These are phyloP conservation scores for Nakazawaea laoshanensis DNA, from an alignment of 805 yeast genomes.

Conservation along the genomic window DNA sequence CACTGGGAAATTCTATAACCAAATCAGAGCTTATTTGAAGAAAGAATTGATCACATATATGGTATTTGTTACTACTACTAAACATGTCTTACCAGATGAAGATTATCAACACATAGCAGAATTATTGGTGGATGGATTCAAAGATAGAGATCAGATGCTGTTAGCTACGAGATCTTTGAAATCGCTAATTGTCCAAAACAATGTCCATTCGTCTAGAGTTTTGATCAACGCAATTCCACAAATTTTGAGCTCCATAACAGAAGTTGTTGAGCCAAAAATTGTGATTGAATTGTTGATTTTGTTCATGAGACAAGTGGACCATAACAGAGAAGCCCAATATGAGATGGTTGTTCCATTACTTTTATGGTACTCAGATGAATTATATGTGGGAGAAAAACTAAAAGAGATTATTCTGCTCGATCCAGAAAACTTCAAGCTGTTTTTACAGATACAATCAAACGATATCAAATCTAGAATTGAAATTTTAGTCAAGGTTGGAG, in stretches of 20 bases:
- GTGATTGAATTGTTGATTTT: conserved; percentile 41
- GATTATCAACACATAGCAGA: conserved; percentile 29
- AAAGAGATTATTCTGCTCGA: conserved; percentile 37
- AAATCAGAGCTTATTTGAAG: conserved; percentile 15
- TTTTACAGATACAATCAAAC: conserved; percentile 26
- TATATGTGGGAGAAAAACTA: conserved; percentile 32
- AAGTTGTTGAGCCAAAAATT: conserved; percentile 32
- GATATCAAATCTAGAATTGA: conserved; percentile 35
- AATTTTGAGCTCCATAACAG: too few relatives aligned
- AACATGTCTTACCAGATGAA: conserved; percentile 21
- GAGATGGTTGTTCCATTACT: conserved; percentile 21
- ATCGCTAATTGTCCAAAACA: conserved; percentile 35
- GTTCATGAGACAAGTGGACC: conserved; percentile 29
- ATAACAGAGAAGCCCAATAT: too few relatives aligned
- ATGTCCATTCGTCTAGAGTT: conserved; percentile 24
- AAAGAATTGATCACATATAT: conserved; percentile 30
- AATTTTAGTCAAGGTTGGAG: conserved; percentile 28
- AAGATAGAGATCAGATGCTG: conserved; percentile 23
- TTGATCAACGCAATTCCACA: conserved; percentile 38
- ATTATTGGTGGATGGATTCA: conserved; percentile 26
- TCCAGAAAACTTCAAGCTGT: conserved; percentile 39
- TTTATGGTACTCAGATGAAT: conserved; percentile 21
- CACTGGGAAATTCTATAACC: too few relatives aligned
- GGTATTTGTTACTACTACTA: conserved; percentile 33
- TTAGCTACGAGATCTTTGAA: conserved; percentile 55